These are phyloP conservation scores for Blastobotrys capitulatus DNA, from an alignment of 1,139 yeast species.

Conservation along the genomic window DNA sequence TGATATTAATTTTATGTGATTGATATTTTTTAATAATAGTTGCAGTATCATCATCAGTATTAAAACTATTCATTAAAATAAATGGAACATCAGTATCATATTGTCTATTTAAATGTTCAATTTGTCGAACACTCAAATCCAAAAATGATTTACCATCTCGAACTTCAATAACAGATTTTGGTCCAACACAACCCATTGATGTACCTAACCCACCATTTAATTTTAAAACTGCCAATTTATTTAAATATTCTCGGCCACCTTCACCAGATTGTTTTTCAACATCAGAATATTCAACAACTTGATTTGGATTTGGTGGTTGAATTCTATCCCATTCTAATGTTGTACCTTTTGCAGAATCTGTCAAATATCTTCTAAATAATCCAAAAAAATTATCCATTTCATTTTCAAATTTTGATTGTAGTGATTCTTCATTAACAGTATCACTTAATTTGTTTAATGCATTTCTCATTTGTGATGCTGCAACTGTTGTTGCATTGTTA, in stretches of 20 bases:
- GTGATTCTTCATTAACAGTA: constrained; percentile 53
- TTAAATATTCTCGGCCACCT: constrained; percentile 46
- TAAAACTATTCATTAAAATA: constrained; percentile 95
- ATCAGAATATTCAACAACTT: constrained; percentile 72
- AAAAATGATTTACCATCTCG: constrained; percentile 97
- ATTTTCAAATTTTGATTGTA: constrained; percentile 64
- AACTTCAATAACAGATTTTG: constrained; percentile 95
- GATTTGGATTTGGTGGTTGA: constrained; percentile 80
- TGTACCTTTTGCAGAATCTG: constrained; percentile 82
- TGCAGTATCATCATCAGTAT: constrained; percentile 94
- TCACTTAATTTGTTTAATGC: constrained; percentile 87
- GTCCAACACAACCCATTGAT: constrained; percentile 99
- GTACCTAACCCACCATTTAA: constrained; percentile 98
- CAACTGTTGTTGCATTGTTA: constrained; percentile 90
- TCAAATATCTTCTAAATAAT: constrained; percentile 83
- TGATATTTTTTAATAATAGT: constrained; percentile 94
- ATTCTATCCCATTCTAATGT: constrained; percentile 93
- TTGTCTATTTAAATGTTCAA: constrained; percentile 88
- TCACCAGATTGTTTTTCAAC: constrained; percentile 30
- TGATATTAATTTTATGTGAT: constrained; percentile 92
- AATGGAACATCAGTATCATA: constrained; percentile 93
- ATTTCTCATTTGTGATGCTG: constrained; percentile 97
- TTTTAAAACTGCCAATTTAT: constrained; percentile 89
- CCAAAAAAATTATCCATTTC: constrained; percentile 96
- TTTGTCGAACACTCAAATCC: constrained; percentile 93